Percentiles rank a stretch among this genome's conserved stretches.
phyloP scores from a whole-genome alignment of 305 asterid genomes.

The Rubia peregrina region DNA sequence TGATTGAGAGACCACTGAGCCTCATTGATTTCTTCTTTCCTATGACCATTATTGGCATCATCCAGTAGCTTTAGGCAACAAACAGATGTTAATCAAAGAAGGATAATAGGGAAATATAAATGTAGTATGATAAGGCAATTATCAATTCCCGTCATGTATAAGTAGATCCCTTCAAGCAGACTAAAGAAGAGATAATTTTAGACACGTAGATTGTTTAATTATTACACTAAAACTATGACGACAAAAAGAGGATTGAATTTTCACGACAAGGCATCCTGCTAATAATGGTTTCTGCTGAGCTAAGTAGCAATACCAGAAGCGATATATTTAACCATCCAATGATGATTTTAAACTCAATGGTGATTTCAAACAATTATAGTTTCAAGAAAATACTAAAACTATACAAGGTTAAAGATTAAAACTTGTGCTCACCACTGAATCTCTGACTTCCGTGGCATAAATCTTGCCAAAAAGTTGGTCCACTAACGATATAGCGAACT shows the following conservation, averaged over 20 bases:
- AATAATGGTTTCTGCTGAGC: constrained; percentile 4
- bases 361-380: background rate
- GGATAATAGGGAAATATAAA: constrained; percentile 9
- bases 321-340: background rate
- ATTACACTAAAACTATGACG: background rate
- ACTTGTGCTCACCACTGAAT: constrained; percentile 42
- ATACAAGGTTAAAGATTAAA: background rate
- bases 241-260: background rate
- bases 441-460: constrained; percentile 51
- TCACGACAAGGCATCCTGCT: background rate
- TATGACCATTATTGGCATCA: constrained; percentile 32
- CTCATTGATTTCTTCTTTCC: constrained; percentile 68
- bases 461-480: constrained; percentile 76
- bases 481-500: constrained; percentile 66
- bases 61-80: constrained; percentile 40
- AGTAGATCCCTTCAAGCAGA: background rate
- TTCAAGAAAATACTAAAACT: constrained; percentile 1
- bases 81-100: constrained; percentile 13
- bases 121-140: background rate
- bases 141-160: background rate
- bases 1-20: constrained; percentile 69
- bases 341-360: background rate
- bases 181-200: background rate
- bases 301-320: constrained; percentile 5
- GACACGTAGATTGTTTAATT: background rate